Base-by-base conservation (phyloP, 116 monocot genomes). In the Posidonia oceanica region DNA sequence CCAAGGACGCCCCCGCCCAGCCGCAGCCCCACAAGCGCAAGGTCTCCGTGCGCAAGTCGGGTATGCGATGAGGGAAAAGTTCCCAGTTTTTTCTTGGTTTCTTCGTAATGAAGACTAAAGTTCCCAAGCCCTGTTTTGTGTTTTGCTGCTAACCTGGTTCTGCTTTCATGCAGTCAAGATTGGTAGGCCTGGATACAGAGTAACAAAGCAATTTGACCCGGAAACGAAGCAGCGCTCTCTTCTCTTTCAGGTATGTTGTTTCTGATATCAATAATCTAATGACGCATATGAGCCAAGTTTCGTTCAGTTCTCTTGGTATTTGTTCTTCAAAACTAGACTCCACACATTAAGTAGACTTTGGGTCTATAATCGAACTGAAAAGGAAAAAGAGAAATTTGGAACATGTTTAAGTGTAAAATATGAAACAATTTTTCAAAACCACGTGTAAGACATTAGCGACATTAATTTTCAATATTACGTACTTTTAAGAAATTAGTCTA, bases 1-100 rank as follows among this genome's bases (percentile, higher is more conserved):
- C 95, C 42, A 96, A 96, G 91, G 95, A 96, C 15, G 84, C 91
- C 7, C 95, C 95, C 4, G 84, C 88, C 2, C 86, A 77, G 73
- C 95, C 95, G n/a, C 95, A 96, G 85, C 95, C 95, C 12, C 84
- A 88, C 78, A 96, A 96, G 83, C 80, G 95, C 81, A 91, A 86
- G 54, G 62, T 91, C 63, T 36, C 86, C 3, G 42, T 86, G 18
- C 74, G 80, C 40, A 96, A 88, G 71, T 75, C 67, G 2, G 95
- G 94, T 94, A 70, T 51, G 14, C 18, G 4, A 17, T 15, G 17
- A 17, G 17, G 3, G 58, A 4, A 15, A 20, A 58, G 17, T 20
- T 58, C 18, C 58, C 18, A 6, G 12, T 6, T 58, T 58, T n/a
- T 17, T 58, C 16, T 2, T n/a, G 12, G 17, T n/a, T 58, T 58